phyloP scores from a whole-genome alignment of 1,284 basidiomycete genomes.

The Boletus semigastroideus region DNA sequence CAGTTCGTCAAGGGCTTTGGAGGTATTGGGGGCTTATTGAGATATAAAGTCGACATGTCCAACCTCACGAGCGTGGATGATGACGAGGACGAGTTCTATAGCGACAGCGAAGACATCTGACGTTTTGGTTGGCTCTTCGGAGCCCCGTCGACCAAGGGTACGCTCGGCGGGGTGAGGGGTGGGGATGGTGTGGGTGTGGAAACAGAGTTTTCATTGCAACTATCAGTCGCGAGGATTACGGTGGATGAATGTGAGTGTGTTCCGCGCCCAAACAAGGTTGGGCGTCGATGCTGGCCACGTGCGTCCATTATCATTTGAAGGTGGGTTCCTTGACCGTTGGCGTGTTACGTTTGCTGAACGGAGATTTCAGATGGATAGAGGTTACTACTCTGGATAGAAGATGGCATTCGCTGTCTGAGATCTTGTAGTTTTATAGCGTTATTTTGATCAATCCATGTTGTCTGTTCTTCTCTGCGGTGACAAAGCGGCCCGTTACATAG shows the following conservation, averaged over 20 bases:
- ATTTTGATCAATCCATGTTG: slow-evolving; percentile 25
- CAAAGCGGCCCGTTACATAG: slow-evolving; percentile 13
- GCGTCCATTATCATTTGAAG: slow-evolving; percentile 19
- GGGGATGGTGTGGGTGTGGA: slow-evolving; percentile 5
- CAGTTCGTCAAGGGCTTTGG: slow-evolving; percentile 99
- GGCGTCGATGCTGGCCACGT: slow-evolving; percentile 9
- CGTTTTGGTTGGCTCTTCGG: slow-evolving; percentile 78
- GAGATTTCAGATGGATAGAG: slow-evolving; percentile 10
- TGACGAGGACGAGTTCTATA: slow-evolving; percentile 55
- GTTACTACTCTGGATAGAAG: slow-evolving; percentile 18
- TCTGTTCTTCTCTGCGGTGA: slow-evolving; percentile 5
- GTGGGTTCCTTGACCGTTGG: slow-evolving; percentile 11
- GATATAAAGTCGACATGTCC: slow-evolving; percentile 95
- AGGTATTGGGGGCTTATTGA: slow-evolving; percentile 92
- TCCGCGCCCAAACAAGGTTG: slow-evolving; percentile 7
- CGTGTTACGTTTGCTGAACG: slow-evolving; percentile 9
- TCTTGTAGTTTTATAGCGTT: slow-evolving; percentile 26
- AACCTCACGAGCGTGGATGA: slow-evolving; percentile 80
- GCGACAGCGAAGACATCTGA: slow-evolving; percentile 82
- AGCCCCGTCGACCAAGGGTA: slow-evolving; percentile 59
- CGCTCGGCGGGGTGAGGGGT: slow-evolving; percentile 58
- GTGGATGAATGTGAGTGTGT: slow-evolving; percentile 6
- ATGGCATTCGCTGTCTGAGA: slow-evolving; percentile 4
- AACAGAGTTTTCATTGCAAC: slow-evolving; percentile 1
- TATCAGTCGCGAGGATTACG: background rate